Evolutionary conservation across 345 rosid species (phyloP).

Genomic region (Microcos paniculata): DNA sequence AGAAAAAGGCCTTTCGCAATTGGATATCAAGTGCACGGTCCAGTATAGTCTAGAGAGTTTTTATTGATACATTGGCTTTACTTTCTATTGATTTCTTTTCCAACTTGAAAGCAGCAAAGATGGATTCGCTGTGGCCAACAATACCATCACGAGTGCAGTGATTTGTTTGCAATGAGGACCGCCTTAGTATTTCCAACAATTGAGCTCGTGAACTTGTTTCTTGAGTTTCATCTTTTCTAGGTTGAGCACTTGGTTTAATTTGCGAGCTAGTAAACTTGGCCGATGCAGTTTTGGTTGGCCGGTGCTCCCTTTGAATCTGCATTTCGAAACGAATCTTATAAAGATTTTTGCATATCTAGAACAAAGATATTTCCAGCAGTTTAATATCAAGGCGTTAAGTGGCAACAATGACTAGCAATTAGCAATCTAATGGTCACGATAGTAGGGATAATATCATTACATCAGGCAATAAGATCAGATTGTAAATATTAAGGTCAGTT

Average conservation of each 20-base stretch:
- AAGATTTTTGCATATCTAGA: neutral
- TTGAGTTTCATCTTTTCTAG: constrained; percentile 23
- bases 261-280: constrained; percentile 67
- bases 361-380: too few species aligned
- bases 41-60: neutral
- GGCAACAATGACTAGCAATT: neutral
- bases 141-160: constrained; percentile 29
- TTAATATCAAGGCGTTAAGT: neutral
- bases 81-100: constrained; percentile 43
- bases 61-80: constrained; percentile 14
- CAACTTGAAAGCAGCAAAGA: constrained; percentile 80
- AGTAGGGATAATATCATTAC: neutral
- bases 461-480: neutral
- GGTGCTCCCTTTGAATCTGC: constrained; percentile 57
- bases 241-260: constrained; percentile 39
- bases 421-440: neutral
- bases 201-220: constrained; percentile 47
- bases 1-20: neutral
- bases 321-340: neutral
- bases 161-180: constrained; percentile 48
- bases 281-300: constrained; percentile 40
- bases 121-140: constrained; percentile 52
- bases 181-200: constrained; percentile 61
- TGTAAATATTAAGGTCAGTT: neutral
- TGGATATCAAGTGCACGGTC: neutral